Conservation (phyloP, 2,329 filamentous ascomycete genomes). For the Aspergillus awamori region DNA sequence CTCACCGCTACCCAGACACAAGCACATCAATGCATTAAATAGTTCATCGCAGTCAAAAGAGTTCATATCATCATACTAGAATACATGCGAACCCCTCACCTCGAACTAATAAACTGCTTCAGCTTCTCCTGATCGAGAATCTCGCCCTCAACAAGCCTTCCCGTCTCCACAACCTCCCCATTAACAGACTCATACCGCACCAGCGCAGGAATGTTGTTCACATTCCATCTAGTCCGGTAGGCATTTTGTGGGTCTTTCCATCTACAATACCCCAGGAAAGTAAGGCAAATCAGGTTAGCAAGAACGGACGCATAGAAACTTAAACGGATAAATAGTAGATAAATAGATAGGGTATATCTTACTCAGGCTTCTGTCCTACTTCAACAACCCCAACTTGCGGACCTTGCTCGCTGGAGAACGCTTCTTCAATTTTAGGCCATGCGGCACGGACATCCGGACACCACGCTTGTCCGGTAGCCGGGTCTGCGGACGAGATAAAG, state of each 20-base stretch:
- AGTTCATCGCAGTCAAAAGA: too few relatives aligned
- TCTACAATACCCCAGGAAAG: slow-evolving; percentile 23
- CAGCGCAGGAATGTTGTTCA: slow-evolving; percentile 40
- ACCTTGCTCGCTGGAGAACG: slow-evolving; percentile 31
- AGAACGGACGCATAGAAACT: background rate
- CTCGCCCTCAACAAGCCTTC: slow-evolving; percentile 34
- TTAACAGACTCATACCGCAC: slow-evolving; percentile 38
- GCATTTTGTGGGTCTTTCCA: slow-evolving; percentile 41
- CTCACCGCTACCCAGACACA: too few relatives aligned
- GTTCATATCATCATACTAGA: too few relatives aligned
- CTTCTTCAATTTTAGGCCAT: slow-evolving; percentile 34
- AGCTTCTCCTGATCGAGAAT: slow-evolving; percentile 35
- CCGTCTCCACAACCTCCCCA: slow-evolving; percentile 35
- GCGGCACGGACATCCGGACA: slow-evolving; percentile 46
- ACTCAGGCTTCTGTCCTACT: slow-evolving; percentile 42
- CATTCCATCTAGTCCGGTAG: slow-evolving; percentile 40
- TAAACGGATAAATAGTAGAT: too few relatives aligned
- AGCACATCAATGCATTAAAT: too few relatives aligned
- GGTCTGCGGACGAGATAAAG: slow-evolving; percentile 43
- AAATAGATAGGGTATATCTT: slow-evolving; percentile 6
- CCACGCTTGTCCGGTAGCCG: slow-evolving; percentile 42
- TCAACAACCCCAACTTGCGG: slow-evolving; percentile 35
- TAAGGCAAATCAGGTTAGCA: background rate
- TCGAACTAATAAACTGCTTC: slow-evolving; percentile 22
- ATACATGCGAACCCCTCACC: too few relatives aligned